These are phyloP conservation scores for Kodamaea sp. DNA, from an alignment of 1,139 yeast genomes.

Conservation along the genomic window DNA sequence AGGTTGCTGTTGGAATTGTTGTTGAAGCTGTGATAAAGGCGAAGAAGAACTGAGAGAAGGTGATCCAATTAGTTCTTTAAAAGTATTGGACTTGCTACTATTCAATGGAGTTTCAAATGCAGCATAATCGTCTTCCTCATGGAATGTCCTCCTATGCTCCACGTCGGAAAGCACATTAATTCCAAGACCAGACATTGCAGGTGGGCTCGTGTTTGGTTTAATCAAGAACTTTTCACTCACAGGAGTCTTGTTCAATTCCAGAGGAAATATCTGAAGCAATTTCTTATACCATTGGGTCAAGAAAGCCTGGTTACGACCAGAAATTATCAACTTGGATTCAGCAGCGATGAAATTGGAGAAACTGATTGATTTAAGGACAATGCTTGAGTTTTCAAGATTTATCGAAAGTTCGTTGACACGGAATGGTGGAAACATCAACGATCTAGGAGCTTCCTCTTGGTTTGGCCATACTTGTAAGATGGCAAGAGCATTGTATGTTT, in stretches of 20 bases:
- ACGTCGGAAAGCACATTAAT: slow-evolving; percentile 31
- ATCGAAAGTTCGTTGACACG: slow-evolving; percentile 28
- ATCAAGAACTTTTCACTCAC: slow-evolving; percentile 24
- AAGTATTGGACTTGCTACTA: slow-evolving; percentile 16
- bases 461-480: slow-evolving; percentile 22
- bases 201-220: slow-evolving; percentile 19
- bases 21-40: slow-evolving; percentile 19
- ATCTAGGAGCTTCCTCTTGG: slow-evolving; percentile 18
- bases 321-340: slow-evolving; percentile 9
- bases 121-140: slow-evolving; percentile 4
- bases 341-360: slow-evolving; percentile 16
- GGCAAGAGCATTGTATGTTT: slow-evolving; percentile 40
- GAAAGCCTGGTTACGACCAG: slow-evolving; percentile 20
- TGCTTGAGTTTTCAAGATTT: slow-evolving; percentile 19
- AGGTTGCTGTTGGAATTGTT: slow-evolving; percentile 13
- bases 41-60: slow-evolving; percentile 20
- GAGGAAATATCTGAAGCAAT: slow-evolving; percentile 34
- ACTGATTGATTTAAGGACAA: slow-evolving; percentile 30
- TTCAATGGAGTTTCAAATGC: slow-evolving; percentile 11
- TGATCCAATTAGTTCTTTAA: slow-evolving; percentile 25
- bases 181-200: slow-evolving; percentile 36
- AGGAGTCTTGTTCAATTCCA: slow-evolving; percentile 28
- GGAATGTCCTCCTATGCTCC: slow-evolving; percentile 10
- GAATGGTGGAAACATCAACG: slow-evolving; percentile 47
- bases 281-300: slow-evolving; percentile 30